phyloP scores from a whole-genome alignment of 805 yeast genomes.

The Wickerhamiella occidentalis region DNA sequence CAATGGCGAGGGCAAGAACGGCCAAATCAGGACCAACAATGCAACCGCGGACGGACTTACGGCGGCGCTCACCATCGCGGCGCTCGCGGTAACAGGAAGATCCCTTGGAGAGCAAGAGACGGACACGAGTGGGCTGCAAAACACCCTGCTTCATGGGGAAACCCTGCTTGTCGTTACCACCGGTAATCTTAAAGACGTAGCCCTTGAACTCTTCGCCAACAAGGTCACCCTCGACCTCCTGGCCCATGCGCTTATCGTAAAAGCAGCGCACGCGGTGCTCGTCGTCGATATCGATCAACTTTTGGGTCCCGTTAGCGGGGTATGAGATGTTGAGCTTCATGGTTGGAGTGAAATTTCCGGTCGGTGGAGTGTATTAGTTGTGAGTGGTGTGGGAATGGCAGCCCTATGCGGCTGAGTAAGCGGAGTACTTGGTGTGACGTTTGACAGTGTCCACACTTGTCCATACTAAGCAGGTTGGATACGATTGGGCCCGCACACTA shows the following conservation, averaged over 20 bases:
- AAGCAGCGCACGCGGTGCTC: slow-evolving; percentile 97
- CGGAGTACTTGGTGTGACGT: no score
- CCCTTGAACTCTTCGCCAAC: slow-evolving; percentile 99
- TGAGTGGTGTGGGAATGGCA: slow-evolving; percentile 5
- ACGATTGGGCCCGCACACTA: no score
- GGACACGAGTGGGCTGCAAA: slow-evolving; percentile 98
- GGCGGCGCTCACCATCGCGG: slow-evolving; percentile 99
- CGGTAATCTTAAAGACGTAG: slow-evolving; percentile 95
- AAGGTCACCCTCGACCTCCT: slow-evolving; percentile 97
- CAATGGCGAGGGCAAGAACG: slow-evolving; percentile 82
- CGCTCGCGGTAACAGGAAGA: slow-evolving; percentile 99
- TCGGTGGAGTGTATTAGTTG: slow-evolving; percentile 1
- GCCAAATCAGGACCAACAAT: slow-evolving; percentile 95
- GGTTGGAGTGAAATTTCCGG: slow-evolving; percentile 10
- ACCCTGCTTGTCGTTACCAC: slow-evolving; percentile 99
- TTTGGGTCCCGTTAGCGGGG: slow-evolving; percentile 99
- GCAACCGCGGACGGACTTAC: slow-evolving; percentile 99
- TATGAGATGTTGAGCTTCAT: slow-evolving; percentile 92
- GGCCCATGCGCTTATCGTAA: slow-evolving; percentile 99
- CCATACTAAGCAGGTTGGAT: no score
- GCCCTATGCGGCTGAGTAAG: slow-evolving; percentile 5
- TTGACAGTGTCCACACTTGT: no score
- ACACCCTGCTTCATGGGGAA: slow-evolving; percentile 99
- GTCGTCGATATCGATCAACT: slow-evolving; percentile 94
- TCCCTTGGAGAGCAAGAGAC: slow-evolving; percentile 84